Evolutionary conservation across 768 basidiomycete species (phyloP).

Genomic region (Daedaleopsis sinensis): DNA sequence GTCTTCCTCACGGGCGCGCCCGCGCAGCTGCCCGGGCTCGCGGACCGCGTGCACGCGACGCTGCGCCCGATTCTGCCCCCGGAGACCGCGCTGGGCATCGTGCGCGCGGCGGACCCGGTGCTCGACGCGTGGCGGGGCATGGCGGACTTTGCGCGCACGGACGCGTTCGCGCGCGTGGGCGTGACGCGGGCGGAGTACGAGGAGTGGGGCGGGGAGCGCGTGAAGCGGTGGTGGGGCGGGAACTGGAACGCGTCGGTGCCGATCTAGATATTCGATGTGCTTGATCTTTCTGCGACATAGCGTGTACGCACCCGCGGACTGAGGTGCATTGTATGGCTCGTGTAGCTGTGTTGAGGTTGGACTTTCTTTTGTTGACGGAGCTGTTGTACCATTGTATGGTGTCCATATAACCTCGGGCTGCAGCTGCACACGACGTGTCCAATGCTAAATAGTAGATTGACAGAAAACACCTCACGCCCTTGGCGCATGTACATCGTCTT

Average conservation of each 20-base stretch:
- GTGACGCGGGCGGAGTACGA: constrained; percentile 85
- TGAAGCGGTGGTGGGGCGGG: constrained; percentile 91
- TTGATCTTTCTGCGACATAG: too few relatives aligned
- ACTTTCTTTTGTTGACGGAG: too few relatives aligned
- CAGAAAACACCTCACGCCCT: constrained; percentile 7
- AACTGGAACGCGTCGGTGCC: constrained; percentile 68
- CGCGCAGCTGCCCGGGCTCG: constrained; percentile 71
- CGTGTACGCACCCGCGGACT: too few relatives aligned
- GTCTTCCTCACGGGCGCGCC: constrained; percentile 89
- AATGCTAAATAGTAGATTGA: constrained; percentile 25
- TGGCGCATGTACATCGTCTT: constrained; percentile 5
- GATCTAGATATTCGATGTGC: constrained; percentile 2
- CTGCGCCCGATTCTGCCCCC: constrained; percentile 88
- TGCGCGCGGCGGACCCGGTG: constrained; percentile 62
- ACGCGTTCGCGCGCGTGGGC: constrained; percentile 53
- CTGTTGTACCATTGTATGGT: neutral
- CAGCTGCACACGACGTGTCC: neutral
- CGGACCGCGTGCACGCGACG: constrained; percentile 64
- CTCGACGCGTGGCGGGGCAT: constrained; percentile 93
- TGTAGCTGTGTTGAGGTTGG: too few relatives aligned
- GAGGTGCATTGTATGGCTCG: too few relatives aligned
- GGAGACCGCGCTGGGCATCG: constrained; percentile 70
- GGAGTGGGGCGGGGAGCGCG: constrained; percentile 85
- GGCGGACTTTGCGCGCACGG: constrained; percentile 70
- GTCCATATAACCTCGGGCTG: neutral